Conservation (phyloP, 129 eudicot species). For the Mikania micrantha region DNA sequence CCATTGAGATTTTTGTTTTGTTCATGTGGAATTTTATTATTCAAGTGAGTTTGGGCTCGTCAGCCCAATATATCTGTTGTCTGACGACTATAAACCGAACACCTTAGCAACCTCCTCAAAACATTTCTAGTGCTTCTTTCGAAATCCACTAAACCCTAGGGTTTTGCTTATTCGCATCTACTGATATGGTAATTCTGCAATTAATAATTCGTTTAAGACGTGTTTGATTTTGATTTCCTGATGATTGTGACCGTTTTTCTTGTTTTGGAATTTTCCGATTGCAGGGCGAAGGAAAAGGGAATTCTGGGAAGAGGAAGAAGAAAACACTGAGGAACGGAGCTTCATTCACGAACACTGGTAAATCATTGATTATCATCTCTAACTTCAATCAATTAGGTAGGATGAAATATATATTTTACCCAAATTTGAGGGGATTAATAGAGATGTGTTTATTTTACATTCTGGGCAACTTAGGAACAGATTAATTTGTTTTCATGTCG, state of each 20-base stretch:
- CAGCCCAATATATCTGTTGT: not conserved
- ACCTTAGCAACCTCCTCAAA: not conserved
- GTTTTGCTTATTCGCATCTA: not conserved
- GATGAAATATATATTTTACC: not conserved
- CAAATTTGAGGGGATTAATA: not conserved
- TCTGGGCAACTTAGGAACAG: not conserved
- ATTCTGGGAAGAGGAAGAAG: constrained; percentile 1
- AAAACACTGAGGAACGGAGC: constrained; percentile 2
- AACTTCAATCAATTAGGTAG: not conserved
- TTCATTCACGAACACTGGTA: constrained; percentile 4
- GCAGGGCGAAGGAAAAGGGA: constrained; percentile 14
- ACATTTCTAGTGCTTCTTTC: not conserved
- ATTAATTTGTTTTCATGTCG: not conserved
- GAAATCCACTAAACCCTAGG: constrained; percentile 13
- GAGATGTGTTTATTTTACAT: not conserved
- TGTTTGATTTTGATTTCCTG: not conserved
- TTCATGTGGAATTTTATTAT: too few relatives aligned
- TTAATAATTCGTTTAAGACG: not conserved
- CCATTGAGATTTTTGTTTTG: too few relatives aligned
- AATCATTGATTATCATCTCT: not conserved
- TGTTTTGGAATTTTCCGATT: not conserved
- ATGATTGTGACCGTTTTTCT: not conserved
- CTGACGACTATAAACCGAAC: too few relatives aligned
- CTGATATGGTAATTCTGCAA: not conserved
- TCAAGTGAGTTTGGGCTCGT: not conserved